A percentile compares a stretch with the other conserved stretches of the same genome.
Evolutionary conservation across 1,284 basidiomycete species (phyloP).

Genomic region (Heimioporus punctisporus): DNA sequence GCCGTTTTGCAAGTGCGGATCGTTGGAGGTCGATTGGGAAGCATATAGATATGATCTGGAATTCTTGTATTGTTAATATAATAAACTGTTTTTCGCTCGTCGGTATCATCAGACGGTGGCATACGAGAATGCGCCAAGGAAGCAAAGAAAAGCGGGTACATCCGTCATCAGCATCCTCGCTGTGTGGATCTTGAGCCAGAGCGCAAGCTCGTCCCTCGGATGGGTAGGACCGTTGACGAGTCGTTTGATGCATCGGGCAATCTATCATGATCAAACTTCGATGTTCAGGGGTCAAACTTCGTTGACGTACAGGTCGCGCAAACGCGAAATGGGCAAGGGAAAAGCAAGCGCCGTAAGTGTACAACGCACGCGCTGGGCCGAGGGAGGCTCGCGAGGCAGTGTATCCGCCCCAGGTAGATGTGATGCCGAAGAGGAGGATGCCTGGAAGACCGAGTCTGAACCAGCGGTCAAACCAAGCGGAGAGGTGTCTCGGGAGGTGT

Average conservation of each 20-base stretch:
- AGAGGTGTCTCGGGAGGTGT: not conserved
- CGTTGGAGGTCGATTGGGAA: slow-evolving; percentile 26
- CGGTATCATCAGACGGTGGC: not conserved
- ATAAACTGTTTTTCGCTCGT: not conserved
- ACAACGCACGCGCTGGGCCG: not conserved
- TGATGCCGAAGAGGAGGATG: not conserved
- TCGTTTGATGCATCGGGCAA: slow-evolving; percentile 4
- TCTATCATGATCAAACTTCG: not conserved
- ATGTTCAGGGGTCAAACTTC: not conserved
- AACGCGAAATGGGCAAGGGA: slow-evolving; percentile 9
- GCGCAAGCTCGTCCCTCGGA: not conserved
- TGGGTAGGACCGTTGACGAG: slow-evolving; percentile 3
- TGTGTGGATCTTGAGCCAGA: slow-evolving; percentile 4
- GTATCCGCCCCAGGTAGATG: not conserved
- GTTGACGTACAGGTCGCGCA: slow-evolving; percentile 1
- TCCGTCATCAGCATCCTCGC: slow-evolving; percentile 6
- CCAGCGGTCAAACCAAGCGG: slow-evolving; percentile 8
- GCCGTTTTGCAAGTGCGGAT: slow-evolving; percentile 19
- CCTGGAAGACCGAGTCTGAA: not conserved
- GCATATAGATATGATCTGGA: slow-evolving; percentile 24
- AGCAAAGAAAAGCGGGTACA: slow-evolving; percentile 11
- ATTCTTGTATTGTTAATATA: slow-evolving; percentile 16
- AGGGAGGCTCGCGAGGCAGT: not conserved
- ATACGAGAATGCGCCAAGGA: slow-evolving; percentile 5
- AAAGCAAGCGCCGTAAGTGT: slow-evolving; percentile 4